These are phyloP conservation scores for Moelleriella libera DNA, from an alignment of 2,329 filamentous ascomycete species.

Conservation along the genomic window DNA sequence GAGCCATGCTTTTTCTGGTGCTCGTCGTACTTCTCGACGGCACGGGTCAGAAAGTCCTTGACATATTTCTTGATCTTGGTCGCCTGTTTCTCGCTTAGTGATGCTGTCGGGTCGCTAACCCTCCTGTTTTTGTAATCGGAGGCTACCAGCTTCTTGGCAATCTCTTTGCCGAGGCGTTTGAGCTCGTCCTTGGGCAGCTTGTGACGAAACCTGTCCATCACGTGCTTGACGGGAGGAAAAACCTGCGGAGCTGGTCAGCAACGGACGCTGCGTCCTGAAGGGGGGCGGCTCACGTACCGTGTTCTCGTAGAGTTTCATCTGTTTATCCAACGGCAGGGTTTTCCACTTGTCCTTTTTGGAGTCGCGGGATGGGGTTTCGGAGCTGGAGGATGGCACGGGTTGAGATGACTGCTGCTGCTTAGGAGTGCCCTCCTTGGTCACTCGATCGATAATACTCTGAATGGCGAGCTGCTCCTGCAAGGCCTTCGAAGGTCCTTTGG, in stretches of 20 bases:
- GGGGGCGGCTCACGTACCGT: slow-evolving; percentile 45
- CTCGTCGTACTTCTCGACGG: slow-evolving; percentile 58
- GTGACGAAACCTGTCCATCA: slow-evolving; percentile 75
- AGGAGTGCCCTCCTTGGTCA: slow-evolving; percentile 53
- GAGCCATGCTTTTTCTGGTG: slow-evolving; percentile 44
- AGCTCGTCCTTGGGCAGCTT: slow-evolving; percentile 71
- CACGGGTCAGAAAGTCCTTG: slow-evolving; percentile 76
- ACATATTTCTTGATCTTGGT: slow-evolving; percentile 75
- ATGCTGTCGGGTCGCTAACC: slow-evolving; percentile 63
- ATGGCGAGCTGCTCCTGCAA: slow-evolving; percentile 55
- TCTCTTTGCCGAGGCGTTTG: slow-evolving; percentile 48
- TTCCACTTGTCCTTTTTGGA: slow-evolving; percentile 59
- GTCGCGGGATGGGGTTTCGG: slow-evolving; percentile 39
- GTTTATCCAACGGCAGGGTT: slow-evolving; percentile 60
- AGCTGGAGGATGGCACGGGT: slow-evolving; percentile 42
- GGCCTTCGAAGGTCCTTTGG: slow-evolving; percentile 51
- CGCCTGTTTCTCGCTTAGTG: slow-evolving; percentile 61
- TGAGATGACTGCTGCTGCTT: slow-evolving; percentile 38
- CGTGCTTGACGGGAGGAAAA: slow-evolving; percentile 70
- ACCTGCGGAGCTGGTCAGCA: slow-evolving; percentile 38
- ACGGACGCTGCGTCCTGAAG: not conserved
- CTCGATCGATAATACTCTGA: slow-evolving; percentile 73
- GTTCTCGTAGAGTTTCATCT: slow-evolving; percentile 90
- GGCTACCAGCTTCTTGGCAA: slow-evolving; percentile 77
- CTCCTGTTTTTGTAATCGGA: slow-evolving; percentile 84